phyloP scores from a whole-genome alignment of 768 basidiomycete species.

The Myochromella boudieri region DNA sequence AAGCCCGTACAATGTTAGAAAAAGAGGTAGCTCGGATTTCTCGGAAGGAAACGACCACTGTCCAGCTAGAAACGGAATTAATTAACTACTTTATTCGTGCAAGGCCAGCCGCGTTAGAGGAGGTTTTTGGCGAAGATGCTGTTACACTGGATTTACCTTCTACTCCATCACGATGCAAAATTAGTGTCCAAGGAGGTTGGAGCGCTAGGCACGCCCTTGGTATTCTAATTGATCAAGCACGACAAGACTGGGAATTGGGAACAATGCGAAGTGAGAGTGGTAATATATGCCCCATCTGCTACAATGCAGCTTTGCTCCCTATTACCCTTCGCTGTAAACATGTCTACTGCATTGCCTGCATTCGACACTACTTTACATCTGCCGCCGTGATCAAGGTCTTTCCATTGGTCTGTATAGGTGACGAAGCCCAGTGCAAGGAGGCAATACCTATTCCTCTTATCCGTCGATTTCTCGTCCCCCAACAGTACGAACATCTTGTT shows the following conservation, averaged over 20 bases:
- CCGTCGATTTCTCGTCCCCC: slow-evolving; percentile 45
- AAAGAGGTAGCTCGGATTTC: slow-evolving; percentile 48
- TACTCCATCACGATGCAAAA: slow-evolving; percentile 30
- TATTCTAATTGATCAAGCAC: slow-evolving; percentile 42
- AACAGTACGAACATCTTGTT: slow-evolving; percentile 52
- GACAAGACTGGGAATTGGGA: slow-evolving; percentile 16
- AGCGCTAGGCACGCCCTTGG: slow-evolving; percentile 48
- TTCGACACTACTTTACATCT: slow-evolving; percentile 45
- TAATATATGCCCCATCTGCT: slow-evolving; percentile 54
- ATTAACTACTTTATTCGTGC: slow-evolving; percentile 51
- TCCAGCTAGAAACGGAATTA: slow-evolving; percentile 35
- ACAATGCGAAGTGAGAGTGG: slow-evolving; percentile 5
- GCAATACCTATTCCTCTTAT: slow-evolving; percentile 55
- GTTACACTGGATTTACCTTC: slow-evolving; percentile 43
- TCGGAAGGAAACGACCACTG: slow-evolving; percentile 38
- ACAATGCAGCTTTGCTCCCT: slow-evolving; percentile 39
- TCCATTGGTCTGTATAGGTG: slow-evolving; percentile 65
- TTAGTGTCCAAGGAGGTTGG: slow-evolving; percentile 57
- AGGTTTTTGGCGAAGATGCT: slow-evolving; percentile 53
- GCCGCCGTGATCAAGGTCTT: slow-evolving; percentile 44
- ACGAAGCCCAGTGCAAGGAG: slow-evolving; percentile 51
- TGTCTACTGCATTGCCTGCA: slow-evolving; percentile 47
- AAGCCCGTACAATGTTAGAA: slow-evolving; percentile 43
- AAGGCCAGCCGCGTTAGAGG: slow-evolving; percentile 50
- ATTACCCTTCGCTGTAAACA: slow-evolving; percentile 49